These are phyloP conservation scores for Casuarina equisetifolia DNA, from an alignment of 306 rosid species.

Conservation along the genomic window DNA sequence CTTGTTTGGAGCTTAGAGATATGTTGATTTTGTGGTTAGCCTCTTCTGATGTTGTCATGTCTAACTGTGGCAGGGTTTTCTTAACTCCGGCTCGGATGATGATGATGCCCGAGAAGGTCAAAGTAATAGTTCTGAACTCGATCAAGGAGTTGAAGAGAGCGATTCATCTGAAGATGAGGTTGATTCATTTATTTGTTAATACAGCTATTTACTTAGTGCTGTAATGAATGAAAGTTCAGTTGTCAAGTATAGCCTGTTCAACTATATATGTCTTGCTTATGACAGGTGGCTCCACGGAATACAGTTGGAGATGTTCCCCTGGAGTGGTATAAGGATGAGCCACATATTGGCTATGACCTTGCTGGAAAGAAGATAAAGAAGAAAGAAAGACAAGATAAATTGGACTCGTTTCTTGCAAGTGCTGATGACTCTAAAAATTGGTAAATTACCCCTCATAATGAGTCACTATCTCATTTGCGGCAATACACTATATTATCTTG, in stretches of 20 bases:
- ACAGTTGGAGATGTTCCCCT: conserved; percentile 86
- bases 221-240: neutral
- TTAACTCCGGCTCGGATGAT: conserved; percentile 14
- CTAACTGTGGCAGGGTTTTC: conserved; percentile 47
- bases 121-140: conserved; percentile 46
- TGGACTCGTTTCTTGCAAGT: conserved; percentile 69
- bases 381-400: conserved; percentile 73
- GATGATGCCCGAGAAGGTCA: conserved; percentile 33
- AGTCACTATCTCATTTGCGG: neutral
- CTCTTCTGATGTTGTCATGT: conserved; percentile 7
- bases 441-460: conserved; percentile 36
- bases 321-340: conserved; percentile 82
- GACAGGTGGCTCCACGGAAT: conserved; percentile 77
- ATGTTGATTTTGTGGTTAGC: neutral
- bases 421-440: conserved; percentile 86
- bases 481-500: neutral
- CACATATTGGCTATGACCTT: conserved; percentile 87
- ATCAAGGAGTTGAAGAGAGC: conserved; percentile 60
- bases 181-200: conserved; percentile 5
- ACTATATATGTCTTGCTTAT: conserved; percentile 14
- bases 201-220: neutral
- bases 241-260: neutral
- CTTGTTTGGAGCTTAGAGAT: neutral
- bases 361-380: conserved; percentile 79
- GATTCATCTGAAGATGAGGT: conserved; percentile 99